phyloP scores from a whole-genome alignment of 164 flowering plant species.

The Piper betle region DNA sequence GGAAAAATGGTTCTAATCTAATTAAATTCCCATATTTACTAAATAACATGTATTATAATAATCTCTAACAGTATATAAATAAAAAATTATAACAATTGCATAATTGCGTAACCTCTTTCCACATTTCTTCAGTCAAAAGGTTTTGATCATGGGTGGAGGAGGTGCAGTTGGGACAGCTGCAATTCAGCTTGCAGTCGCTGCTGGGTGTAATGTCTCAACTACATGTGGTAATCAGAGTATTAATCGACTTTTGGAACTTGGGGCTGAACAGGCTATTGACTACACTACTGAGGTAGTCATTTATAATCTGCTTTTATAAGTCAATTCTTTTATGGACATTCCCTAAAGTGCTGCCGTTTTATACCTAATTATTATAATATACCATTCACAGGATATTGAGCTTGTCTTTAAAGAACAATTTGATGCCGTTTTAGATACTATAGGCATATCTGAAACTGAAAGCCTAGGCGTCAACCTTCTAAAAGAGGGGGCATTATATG shows the following conservation, averaged over 20 bases:
- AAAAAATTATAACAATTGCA: too few relatives aligned
- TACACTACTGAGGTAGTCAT: constrained; percentile 61
- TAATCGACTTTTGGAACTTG: constrained; percentile 47
- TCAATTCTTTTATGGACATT: neutral
- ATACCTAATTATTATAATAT: neutral
- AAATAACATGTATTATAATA: too few relatives aligned
- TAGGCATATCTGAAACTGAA: constrained; percentile 81
- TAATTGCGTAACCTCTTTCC: neutral
- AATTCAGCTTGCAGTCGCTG: constrained; percentile 79
- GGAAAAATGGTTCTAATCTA: too few relatives aligned
- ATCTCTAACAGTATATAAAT: too few relatives aligned
- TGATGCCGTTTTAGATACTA: constrained; percentile 92
- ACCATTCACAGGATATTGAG: constrained; percentile 51
- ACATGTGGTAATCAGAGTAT: constrained; percentile 78
- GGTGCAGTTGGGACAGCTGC: constrained; percentile 97
- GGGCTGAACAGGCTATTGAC: constrained; percentile 93
- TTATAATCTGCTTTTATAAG: neutral
- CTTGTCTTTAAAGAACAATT: constrained; percentile 54
- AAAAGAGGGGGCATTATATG: constrained; percentile 80
- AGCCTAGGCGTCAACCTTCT: constrained; percentile 56
- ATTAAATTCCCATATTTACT: too few relatives aligned
- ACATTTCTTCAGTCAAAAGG: constrained; percentile 44
- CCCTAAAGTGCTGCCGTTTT: neutral
- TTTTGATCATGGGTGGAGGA: constrained; percentile 88
- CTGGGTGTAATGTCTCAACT: constrained; percentile 68